These are phyloP conservation scores for Blastomyces gilchristii DNA, from an alignment of 2,329 filamentous ascomycete species.

Conservation along the genomic window DNA sequence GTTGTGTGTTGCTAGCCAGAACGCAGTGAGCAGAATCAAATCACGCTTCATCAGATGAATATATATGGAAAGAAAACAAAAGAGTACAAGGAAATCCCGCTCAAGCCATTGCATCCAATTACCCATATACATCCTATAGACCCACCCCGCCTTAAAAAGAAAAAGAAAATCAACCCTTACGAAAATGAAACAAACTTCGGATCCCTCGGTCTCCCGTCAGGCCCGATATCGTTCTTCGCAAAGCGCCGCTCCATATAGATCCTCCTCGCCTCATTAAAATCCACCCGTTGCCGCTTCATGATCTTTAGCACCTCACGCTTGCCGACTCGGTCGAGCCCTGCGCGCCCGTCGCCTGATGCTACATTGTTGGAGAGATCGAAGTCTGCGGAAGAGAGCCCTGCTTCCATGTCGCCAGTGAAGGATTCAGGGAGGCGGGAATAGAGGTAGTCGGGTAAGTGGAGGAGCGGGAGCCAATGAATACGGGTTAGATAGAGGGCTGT, in stretches of 20 bases:
- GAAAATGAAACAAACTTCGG: conserved; percentile 95
- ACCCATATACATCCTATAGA: neutral
- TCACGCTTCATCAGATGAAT: neutral
- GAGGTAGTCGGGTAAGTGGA: conserved; percentile 57
- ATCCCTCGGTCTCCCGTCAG: conserved; percentile 78
- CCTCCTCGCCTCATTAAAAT: conserved; percentile 83
- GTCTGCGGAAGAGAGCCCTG: conserved; percentile 68
- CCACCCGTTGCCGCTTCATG: conserved; percentile 75
- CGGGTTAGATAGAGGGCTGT: conserved; percentile 71
- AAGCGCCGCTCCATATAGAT: conserved; percentile 80
- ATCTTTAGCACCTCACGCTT: conserved; percentile 79
- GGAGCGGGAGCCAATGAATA: conserved; percentile 59
- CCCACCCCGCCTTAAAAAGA: neutral
- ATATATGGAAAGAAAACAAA: neutral
- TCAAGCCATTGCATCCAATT: neutral
- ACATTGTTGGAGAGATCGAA: conserved; percentile 81
- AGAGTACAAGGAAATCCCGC: neutral
- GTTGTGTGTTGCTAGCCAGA: neutral
- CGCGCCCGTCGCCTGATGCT: conserved; percentile 63
- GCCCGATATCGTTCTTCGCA: conserved; percentile 74
- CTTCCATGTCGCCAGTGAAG: conserved; percentile 78
- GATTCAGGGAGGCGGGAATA: conserved; percentile 68
- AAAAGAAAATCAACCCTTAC: conserved; percentile 29
- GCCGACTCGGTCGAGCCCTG: conserved; percentile 66
- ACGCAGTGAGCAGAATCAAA: neutral